Evolutionary conservation across 345 rosid species (phyloP).

Genomic region (Eucalyptus dawsonii): DNA sequence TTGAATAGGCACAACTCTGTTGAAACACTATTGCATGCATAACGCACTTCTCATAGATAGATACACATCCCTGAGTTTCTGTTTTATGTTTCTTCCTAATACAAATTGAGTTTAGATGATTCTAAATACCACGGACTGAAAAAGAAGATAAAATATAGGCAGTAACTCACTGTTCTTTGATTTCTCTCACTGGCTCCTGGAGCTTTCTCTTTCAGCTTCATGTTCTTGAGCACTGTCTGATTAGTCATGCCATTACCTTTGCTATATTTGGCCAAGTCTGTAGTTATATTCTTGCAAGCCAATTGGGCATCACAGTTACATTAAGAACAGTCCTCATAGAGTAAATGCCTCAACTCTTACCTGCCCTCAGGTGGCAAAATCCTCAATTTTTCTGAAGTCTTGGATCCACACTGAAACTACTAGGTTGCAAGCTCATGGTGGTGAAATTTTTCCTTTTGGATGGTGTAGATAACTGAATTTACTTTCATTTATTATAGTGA

Average conservation of each 20-base stretch:
- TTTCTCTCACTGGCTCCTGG: not conserved
- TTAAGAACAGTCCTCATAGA: not conserved
- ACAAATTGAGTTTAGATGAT: not conserved
- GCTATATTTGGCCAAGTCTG: not conserved
- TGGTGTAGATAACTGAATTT: not conserved
- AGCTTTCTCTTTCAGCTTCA: not conserved
- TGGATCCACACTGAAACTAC: not conserved
- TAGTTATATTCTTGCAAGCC: not conserved
- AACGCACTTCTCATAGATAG: not conserved
- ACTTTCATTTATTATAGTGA: not conserved
- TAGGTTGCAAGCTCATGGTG: not conserved
- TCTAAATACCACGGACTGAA: not conserved
- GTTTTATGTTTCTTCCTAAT: not conserved
- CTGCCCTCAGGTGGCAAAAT: not conserved
- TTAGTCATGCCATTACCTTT: not conserved
- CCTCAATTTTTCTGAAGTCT: not conserved
- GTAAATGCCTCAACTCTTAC: not conserved
- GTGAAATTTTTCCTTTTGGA: not conserved
- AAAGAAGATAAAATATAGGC: not conserved
- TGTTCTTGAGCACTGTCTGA: not conserved
- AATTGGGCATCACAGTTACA: not conserved
- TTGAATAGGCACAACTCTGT: not conserved
- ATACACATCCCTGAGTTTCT: not conserved
- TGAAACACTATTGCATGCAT: not conserved
- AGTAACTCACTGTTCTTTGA: not conserved